phyloP scores from a whole-genome alignment of 1,284 basidiomycete species.

The Malassezia slooffiae region DNA sequence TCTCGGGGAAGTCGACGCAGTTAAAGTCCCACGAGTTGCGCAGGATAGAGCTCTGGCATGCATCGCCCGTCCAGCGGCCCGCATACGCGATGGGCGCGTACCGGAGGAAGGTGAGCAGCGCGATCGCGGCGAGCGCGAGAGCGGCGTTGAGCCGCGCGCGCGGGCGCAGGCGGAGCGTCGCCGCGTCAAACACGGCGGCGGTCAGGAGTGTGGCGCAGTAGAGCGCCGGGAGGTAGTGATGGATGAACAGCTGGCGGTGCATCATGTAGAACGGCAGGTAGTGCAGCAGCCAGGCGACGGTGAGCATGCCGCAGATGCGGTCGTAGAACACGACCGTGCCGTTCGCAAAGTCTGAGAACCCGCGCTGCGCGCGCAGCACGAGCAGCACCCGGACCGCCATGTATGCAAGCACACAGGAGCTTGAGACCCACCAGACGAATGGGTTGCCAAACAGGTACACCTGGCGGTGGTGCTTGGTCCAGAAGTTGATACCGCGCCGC shows the following conservation, averaged over 20 bases:
- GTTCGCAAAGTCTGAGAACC: slow-evolving; percentile 78
- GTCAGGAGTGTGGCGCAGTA: slow-evolving; percentile 81
- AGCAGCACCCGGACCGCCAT: slow-evolving; percentile 62
- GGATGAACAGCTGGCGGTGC: slow-evolving; percentile 87
- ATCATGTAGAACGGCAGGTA: slow-evolving; percentile 95
- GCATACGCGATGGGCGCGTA: slow-evolving; percentile 81
- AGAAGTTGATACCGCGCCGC: slow-evolving; percentile 82
- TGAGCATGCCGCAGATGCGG: slow-evolving; percentile 74
- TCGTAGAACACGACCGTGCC: slow-evolving; percentile 86
- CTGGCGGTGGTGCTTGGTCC: slow-evolving; percentile 90
- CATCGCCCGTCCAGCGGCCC: slow-evolving; percentile 66
- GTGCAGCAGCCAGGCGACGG: slow-evolving; percentile 85
- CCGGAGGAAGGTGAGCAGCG: slow-evolving; percentile 65
- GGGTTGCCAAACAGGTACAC: slow-evolving; percentile 93
- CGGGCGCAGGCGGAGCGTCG: slow-evolving; percentile 67
- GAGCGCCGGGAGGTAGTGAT: slow-evolving; percentile 91
- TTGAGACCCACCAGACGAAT: slow-evolving; percentile 77
- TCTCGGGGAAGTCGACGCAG: slow-evolving; percentile 54
- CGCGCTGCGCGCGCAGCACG: slow-evolving; percentile 76
- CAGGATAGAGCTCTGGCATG: slow-evolving; percentile 72
- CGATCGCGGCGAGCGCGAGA: slow-evolving; percentile 59
- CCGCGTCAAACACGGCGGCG: slow-evolving; percentile 70
- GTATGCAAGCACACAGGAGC: slow-evolving; percentile 62
- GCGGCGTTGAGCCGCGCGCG: slow-evolving; percentile 68
- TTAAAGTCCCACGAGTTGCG: slow-evolving; percentile 89